A percentile compares a stretch with the other conserved stretches of the same genome.
Conservation (phyloP, 2,329 filamentous ascomycete species). For the Berkeleyomyces rouxiae region DNA sequence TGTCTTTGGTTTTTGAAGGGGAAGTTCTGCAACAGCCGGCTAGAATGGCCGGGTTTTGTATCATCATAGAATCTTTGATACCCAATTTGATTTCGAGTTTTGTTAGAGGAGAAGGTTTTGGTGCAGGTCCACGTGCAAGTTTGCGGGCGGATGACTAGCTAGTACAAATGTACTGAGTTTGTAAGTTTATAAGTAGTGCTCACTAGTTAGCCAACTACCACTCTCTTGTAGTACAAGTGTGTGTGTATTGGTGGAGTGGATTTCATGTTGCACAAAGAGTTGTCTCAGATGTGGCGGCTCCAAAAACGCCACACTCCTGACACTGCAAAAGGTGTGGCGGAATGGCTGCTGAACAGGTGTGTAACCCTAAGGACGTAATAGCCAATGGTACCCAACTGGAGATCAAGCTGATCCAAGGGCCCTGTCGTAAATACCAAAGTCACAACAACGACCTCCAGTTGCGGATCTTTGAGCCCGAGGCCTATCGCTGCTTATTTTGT, state of each 20-base stretch:
- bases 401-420: too few species aligned
- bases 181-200: too few species aligned
- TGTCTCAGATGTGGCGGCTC: neutral
- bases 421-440: too few species aligned
- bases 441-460: too few species aligned
- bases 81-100: neutral
- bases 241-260: neutral
- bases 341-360: neutral
- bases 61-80: neutral
- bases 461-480: too few species aligned
- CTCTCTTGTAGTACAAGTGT: too few species aligned
- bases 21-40: too few species aligned
- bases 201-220: too few species aligned
- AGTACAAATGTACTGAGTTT: neutral
- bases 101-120: neutral
- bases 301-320: neutral
- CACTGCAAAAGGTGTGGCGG: neutral
- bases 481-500: too few species aligned
- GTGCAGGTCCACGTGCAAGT: neutral
- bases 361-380: too few species aligned
- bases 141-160: too few species aligned
- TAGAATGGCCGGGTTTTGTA: neutral
- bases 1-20: neutral
- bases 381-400: too few species aligned
- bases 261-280: neutral